Evolutionary conservation across 2,329 filamentous ascomycete species (phyloP).

Genomic region (Phoma sp.): DNA sequence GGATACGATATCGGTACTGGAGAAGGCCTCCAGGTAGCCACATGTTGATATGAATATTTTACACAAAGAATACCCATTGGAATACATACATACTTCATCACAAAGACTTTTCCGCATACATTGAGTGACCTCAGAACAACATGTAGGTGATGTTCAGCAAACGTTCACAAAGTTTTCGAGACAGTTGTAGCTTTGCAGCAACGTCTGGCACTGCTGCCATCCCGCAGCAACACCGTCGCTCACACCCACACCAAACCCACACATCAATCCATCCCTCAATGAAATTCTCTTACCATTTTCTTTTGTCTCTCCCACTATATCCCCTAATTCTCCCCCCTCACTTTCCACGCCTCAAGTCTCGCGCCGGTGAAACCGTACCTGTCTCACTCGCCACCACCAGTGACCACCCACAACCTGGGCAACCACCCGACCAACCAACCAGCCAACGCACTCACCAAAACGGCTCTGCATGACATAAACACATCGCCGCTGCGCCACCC

Average conservation of each 20-base stretch:
- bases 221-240: too few species aligned
- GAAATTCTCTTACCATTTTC: too few species aligned
- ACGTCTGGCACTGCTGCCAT: too few species aligned
- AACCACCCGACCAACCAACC: background rate
- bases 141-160: too few species aligned
- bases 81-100: background rate
- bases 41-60: constrained; percentile 15
- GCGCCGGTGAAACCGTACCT: constrained; percentile 7
- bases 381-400: background rate
- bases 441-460: background rate
- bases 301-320: too few species aligned
- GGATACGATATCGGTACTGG: background rate
- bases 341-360: background rate
- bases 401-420: background rate
- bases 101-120: background rate
- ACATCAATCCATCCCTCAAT: too few species aligned
- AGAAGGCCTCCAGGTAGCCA: background rate
- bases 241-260: too few species aligned
- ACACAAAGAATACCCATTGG: background rate
- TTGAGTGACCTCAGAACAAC: too few species aligned
- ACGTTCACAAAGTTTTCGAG: too few species aligned
- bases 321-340: background rate
- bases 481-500: too few species aligned
- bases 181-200: too few species aligned
- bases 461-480: too few species aligned